These are phyloP conservation scores for Neospora caninum DNA, from an alignment of 169 alveolate species.

Conservation along the genomic window DNA sequence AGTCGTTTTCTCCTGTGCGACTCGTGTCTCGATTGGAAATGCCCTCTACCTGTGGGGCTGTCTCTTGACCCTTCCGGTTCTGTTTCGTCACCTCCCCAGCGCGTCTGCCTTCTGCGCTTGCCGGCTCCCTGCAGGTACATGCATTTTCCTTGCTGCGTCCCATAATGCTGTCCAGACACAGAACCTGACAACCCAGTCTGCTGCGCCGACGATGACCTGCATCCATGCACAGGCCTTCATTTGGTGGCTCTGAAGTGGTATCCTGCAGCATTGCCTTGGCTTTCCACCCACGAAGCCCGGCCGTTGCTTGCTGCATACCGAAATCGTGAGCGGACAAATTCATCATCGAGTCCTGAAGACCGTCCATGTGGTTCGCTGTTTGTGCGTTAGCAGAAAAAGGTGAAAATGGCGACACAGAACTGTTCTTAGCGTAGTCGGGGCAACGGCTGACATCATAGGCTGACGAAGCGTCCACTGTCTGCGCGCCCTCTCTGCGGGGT, in stretches of 20 bases:
- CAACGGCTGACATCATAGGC: not conserved
- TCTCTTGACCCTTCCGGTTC: not conserved
- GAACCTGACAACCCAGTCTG: not conserved
- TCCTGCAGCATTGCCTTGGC: conserved; percentile 4
- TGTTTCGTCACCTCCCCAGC: not conserved
- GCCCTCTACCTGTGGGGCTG: not conserved
- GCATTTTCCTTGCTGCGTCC: not conserved
- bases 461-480: not conserved
- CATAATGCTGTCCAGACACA: not conserved
- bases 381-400: not conserved
- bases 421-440: not conserved
- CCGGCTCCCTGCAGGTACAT: not conserved
- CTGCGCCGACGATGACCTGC: not conserved
- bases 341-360: not conserved
- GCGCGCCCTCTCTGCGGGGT: not conserved
- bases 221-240: not conserved
- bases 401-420: not conserved
- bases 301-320: not conserved
- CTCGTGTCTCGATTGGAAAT: too few relatives aligned
- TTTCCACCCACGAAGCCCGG: conserved; percentile 7
- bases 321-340: not conserved
- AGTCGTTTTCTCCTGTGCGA: not conserved
- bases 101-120: not conserved
- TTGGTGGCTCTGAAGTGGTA: not conserved
- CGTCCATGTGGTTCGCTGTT: not conserved